A percentile compares a stretch with the other conserved stretches of the same genome.
These are phyloP conservation scores for Psilocybe subaeruginosa DNA, from an alignment of 768 basidiomycete genomes.

Conservation along the genomic window DNA sequence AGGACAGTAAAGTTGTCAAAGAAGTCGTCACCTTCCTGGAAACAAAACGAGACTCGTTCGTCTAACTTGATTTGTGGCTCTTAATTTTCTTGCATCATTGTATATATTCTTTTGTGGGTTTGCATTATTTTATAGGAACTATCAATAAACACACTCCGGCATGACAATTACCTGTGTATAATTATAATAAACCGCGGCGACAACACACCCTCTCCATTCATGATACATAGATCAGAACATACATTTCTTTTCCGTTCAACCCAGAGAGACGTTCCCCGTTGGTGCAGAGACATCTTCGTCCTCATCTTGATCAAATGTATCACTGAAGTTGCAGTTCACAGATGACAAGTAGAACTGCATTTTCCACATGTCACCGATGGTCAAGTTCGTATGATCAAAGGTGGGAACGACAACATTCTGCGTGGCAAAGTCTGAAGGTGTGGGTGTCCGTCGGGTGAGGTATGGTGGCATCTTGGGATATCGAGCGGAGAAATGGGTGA, in stretches of 20 bases:
- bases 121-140: slow-evolving; percentile 3
- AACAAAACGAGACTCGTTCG: slow-evolving; percentile 31
- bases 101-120: slow-evolving; percentile 1
- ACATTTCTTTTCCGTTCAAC: neutral
- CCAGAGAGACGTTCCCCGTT: slow-evolving; percentile 9
- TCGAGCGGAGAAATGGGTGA: slow-evolving; percentile 95
- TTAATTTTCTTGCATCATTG: neutral
- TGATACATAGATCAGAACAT: neutral
- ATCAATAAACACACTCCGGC: neutral
- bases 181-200: neutral
- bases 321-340: slow-evolving; percentile 64
- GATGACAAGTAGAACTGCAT: slow-evolving; percentile 75
- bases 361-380: slow-evolving; percentile 85
- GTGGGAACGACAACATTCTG: slow-evolving; percentile 70
- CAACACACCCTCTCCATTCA: neutral
- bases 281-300: slow-evolving; percentile 12
- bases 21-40: slow-evolving; percentile 61
- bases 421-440: slow-evolving; percentile 15
- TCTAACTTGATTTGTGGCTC: neutral
- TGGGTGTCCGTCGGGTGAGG: slow-evolving; percentile 24
- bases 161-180: slow-evolving; percentile 9
- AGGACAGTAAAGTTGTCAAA: slow-evolving; percentile 45
- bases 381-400: slow-evolving; percentile 78
- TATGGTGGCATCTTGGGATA: slow-evolving; percentile 85
- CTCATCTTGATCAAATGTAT: slow-evolving; percentile 54